These are phyloP conservation scores for Jamesozyma spencerorum DNA, from an alignment of 805 yeast genomes.

Conservation along the genomic window DNA sequence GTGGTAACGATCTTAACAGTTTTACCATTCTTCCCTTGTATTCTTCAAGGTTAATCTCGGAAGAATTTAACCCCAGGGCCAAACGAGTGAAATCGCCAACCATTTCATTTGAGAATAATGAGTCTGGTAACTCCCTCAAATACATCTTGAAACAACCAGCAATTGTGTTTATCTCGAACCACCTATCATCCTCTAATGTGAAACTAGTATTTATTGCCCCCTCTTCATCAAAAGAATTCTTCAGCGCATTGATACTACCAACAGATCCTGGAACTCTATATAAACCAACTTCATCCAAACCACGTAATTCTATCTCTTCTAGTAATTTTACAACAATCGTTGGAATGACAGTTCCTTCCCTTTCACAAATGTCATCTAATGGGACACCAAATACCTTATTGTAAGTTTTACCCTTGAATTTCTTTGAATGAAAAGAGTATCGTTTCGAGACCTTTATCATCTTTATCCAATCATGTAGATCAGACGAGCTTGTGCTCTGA, in stretches of 20 bases:
- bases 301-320: constrained; percentile 73
- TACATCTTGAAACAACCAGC: constrained; percentile 82
- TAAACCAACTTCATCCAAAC: constrained; percentile 83
- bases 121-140: constrained; percentile 80
- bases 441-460: constrained; percentile 34
- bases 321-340: constrained; percentile 54
- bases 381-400: constrained; percentile 82
- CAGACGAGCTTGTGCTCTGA: constrained; percentile 55
- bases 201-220: constrained; percentile 34
- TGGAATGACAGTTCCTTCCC: constrained; percentile 61
- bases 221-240: constrained; percentile 44
- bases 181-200: constrained; percentile 43
- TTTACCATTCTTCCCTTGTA: constrained; percentile 20
- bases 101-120: constrained; percentile 59
- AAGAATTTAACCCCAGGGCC: constrained; percentile 19
- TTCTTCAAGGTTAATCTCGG: constrained; percentile 19
- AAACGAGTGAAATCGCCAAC: constrained; percentile 45
- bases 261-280: constrained; percentile 67
- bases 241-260: constrained; percentile 46
- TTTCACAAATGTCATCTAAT: constrained; percentile 57
- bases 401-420: constrained; percentile 32
- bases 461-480: constrained; percentile 67
- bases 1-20: constrained; percentile 44
- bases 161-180: constrained; percentile 76
- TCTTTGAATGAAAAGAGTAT: constrained; percentile 35